Conservation (phyloP, 2,329 filamentous ascomycete genomes). For the Pseudogymnoascus destructans region DNA sequence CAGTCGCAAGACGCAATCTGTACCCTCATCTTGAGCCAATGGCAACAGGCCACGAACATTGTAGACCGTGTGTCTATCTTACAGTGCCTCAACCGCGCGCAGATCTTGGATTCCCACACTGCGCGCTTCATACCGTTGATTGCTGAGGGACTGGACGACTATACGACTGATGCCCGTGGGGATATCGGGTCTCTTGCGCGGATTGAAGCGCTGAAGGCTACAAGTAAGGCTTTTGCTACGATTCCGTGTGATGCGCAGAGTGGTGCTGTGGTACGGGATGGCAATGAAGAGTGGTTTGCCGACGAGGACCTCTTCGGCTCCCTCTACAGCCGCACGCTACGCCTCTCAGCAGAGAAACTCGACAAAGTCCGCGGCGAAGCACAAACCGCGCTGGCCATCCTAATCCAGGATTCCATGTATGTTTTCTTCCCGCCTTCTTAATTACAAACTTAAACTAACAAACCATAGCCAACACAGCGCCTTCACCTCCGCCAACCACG, state of each 20-base stretch:
- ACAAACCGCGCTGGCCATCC: conserved; percentile 37
- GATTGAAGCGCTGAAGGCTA: conserved; percentile 59
- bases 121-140: conserved; percentile 25
- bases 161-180: conserved; percentile 77
- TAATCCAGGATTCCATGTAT: conserved; percentile 5
- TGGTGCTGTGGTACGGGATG: conserved; percentile 13
- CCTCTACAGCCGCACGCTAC: conserved; percentile 31
- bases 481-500: neutral
- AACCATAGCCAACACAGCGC: conserved; percentile 19
- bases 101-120: conserved; percentile 22
- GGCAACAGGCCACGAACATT: conserved; percentile 36
- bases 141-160: conserved; percentile 61
- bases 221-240: conserved; percentile 34
- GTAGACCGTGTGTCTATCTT: conserved; percentile 43
- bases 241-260: conserved; percentile 17
- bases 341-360: conserved; percentile 76
- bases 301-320: conserved; percentile 10
- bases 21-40: conserved; percentile 37
- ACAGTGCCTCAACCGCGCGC: conserved; percentile 37
- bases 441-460: conserved; percentile 17
- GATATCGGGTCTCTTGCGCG: conserved; percentile 83
- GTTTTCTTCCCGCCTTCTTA: neutral
- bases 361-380: conserved; percentile 68
- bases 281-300: conserved; percentile 11
- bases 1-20: conserved; percentile 22